These are phyloP conservation scores for Cucumis variabilis DNA, from an alignment of 331 rosid species.

Conservation along the genomic window DNA sequence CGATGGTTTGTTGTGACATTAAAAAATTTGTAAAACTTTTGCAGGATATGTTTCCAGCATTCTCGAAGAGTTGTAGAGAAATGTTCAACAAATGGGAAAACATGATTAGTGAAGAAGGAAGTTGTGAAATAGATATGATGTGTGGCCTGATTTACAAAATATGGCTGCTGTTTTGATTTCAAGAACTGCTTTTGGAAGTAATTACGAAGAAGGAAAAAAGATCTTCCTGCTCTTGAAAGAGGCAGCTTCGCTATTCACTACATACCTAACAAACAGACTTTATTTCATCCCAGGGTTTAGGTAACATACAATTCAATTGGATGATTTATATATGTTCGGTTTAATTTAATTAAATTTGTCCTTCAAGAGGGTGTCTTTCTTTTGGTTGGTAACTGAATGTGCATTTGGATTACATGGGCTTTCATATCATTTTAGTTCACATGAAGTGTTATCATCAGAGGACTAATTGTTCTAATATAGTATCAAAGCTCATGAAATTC, in stretches of 20 bases:
- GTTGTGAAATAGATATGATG: not conserved
- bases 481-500: no score
- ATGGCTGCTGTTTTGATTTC: not conserved
- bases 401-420: no score
- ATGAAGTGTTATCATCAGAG: no score
- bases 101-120: not conserved
- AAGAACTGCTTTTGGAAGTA: slow-evolving; percentile 1
- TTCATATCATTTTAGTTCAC: no score
- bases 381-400: no score
- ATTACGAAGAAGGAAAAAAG: not conserved
- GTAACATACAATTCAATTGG: not conserved
- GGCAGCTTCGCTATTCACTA: not conserved
- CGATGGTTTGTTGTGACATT: no score
- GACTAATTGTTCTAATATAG: no score
- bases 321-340: not conserved
- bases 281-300: not conserved
- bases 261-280: not conserved
- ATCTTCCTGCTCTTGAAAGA: not conserved
- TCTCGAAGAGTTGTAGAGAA: not conserved
- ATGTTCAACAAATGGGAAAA: not conserved
- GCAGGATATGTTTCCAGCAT: not conserved
- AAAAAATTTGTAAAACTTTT: no score
- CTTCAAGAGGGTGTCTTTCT: no score
- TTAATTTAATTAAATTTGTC: no score
- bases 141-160: not conserved